These are phyloP conservation scores for Ogataea parapolymorpha DNA, from an alignment of 805 yeast species.

Conservation along the genomic window DNA sequence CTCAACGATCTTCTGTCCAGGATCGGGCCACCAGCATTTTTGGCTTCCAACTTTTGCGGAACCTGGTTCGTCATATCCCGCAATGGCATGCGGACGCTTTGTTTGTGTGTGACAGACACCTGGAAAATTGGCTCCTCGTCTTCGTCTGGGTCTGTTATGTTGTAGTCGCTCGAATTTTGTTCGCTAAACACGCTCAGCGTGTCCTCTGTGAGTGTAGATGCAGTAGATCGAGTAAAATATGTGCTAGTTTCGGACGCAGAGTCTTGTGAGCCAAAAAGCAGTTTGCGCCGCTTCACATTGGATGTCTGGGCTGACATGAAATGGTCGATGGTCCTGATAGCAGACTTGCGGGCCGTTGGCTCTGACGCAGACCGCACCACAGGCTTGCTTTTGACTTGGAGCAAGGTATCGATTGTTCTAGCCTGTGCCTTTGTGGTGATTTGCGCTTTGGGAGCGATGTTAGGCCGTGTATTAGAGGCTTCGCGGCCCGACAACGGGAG, in stretches of 20 bases:
- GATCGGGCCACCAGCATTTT: neutral
- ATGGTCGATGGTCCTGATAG: conserved; percentile 23
- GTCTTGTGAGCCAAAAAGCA: conserved; percentile 18
- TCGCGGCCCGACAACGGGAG: conserved; percentile 47
- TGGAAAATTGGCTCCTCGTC: conserved; percentile 14
- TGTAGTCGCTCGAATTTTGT: conserved; percentile 29
- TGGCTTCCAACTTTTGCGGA: neutral
- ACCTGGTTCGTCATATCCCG: conserved; percentile 4
- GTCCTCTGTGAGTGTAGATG: conserved; percentile 11
- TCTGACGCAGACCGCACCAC: conserved; percentile 1
- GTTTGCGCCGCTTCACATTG: conserved; percentile 25
- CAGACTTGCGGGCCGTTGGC: conserved; percentile 12
- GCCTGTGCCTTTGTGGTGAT: neutral
- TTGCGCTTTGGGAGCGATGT: neutral
- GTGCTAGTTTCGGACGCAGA: conserved; percentile 17
- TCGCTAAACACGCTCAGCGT: conserved; percentile 6
- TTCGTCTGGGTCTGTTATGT: conserved; percentile 27
- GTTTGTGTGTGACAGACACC: neutral
- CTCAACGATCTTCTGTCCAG: neutral
- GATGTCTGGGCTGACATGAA: conserved; percentile 22
- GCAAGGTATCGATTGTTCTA: neutral
- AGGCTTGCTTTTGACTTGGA: neutral
- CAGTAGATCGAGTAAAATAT: conserved; percentile 14
- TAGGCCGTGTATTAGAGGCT: neutral
- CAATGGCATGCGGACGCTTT: neutral